These are phyloP conservation scores for Triticum aestivum DNA, from an alignment of 176 grass and related monocot species.

Conservation along the genomic window IWGSC_CS_RefSeq_v2.1 NC_057813.1:599641369-599641868, in stretches of 20 bases:
- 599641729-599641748: neutral
- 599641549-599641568: constrained; percentile 81
- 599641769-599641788: too few species aligned
- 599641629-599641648: constrained; percentile 55
- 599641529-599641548: constrained; percentile 76
- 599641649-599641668: neutral
- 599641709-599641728: neutral
- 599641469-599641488: constrained; percentile 72
- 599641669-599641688: neutral
- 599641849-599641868: too few species aligned
- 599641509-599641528: constrained; percentile 81
- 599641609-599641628: constrained; percentile 69
- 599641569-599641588: constrained; percentile 73
- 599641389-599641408: constrained; percentile 69
- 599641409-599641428: constrained; percentile 61
- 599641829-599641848: neutral
- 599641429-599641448: constrained; percentile 65
- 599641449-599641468: constrained; percentile 64
- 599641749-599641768: too few species aligned
- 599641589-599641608: constrained; percentile 72
- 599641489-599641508: constrained; percentile 88
- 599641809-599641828: too few species aligned
- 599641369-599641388: constrained; percentile 63
- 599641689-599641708: too few species aligned
- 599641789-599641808: too few species aligned